phyloP scores from a whole-genome alignment of 257 asterid species.

The Solanum appendiculatum region DNA sequence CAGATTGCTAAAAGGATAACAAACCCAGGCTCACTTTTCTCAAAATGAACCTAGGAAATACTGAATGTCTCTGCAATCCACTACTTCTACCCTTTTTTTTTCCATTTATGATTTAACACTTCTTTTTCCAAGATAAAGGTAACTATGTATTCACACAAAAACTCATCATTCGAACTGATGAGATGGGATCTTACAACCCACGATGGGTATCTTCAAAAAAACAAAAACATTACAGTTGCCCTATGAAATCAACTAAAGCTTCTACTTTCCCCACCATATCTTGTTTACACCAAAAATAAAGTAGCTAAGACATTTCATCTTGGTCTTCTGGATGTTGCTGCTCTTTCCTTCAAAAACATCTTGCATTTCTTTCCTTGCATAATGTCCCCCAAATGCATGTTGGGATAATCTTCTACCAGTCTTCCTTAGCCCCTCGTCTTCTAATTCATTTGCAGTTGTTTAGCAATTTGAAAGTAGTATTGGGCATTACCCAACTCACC shows the following conservation, averaged over 20 bases:
- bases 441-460: no score
- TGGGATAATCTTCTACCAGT: no score
- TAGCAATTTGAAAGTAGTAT: no score
- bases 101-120: not conserved
- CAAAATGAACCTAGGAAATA: not conserved
- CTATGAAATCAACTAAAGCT: not conserved
- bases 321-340: no score
- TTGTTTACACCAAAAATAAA: not conserved
- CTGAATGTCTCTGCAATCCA: not conserved
- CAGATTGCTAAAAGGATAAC: not conserved
- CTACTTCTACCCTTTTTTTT: not conserved
- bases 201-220: not conserved
- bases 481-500: no score
- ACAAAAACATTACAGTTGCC: not conserved
- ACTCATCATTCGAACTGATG: not conserved
- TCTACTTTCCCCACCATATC: not conserved
- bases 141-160: not conserved
- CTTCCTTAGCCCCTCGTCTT: no score
- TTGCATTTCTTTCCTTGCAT: no score
- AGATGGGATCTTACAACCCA: not conserved
- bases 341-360: no score
- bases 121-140: not conserved
- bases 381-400: no score
- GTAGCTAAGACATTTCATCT: no score
- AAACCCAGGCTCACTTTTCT: not conserved